Conservation (phyloP, 305 asterid genomes). For the Fraxinus sp. region DNA sequence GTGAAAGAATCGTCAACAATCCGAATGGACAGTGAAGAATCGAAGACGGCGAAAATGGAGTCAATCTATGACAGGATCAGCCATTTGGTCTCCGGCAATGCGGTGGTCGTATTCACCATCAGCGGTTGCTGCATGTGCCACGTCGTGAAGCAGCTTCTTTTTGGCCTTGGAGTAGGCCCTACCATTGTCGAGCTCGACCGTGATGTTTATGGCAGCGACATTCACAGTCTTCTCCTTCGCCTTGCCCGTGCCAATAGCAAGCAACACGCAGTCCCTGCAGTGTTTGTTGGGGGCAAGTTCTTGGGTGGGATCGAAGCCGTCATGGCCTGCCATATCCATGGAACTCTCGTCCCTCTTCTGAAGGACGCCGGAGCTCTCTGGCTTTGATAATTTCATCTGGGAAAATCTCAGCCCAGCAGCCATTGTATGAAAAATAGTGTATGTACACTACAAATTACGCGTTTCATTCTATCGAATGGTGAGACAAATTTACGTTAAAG, state of each 20-base stretch:
- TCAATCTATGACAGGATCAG: conserved; percentile 52
- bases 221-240: conserved; percentile 48
- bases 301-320: conserved; percentile 80
- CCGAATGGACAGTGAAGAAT: background rate
- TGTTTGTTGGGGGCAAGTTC: conserved; percentile 78
- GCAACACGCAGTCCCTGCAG: conserved; percentile 60
- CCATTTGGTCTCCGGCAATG: conserved; percentile 56
- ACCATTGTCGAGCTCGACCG: conserved; percentile 75
- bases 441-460: background rate
- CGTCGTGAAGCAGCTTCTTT: conserved; percentile 74
- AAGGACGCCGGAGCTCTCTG: conserved; percentile 86
- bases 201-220: conserved; percentile 51
- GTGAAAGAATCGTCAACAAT: background rate
- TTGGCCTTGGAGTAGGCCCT: conserved; percentile 89
- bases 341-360: conserved; percentile 83
- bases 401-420: background rate
- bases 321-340: conserved; percentile 80
- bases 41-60: conserved; percentile 20
- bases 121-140: conserved; percentile 95
- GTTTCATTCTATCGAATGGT: background rate
- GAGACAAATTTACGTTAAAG: background rate
- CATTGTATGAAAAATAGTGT: background rate
- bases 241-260: conserved; percentile 34
- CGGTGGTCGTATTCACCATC: conserved; percentile 80
- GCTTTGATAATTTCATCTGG: conserved; percentile 42